Conservation (phyloP, 805 yeast species). For the Ascoidea tarda region DNA sequence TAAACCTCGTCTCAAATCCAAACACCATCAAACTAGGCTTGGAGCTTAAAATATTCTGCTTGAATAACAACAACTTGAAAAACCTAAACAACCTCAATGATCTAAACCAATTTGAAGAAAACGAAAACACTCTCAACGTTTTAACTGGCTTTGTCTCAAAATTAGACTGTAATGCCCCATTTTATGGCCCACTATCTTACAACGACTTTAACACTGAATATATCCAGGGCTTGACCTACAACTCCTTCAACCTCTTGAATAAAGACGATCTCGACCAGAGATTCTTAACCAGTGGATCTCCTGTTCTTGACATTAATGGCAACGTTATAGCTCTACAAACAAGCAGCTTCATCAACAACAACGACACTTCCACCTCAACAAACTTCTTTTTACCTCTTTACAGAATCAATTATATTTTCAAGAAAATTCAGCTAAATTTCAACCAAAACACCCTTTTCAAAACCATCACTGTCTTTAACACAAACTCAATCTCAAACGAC, state of each 20-base stretch:
- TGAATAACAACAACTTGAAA: slow-evolving; percentile 4
- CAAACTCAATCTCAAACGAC: background rate
- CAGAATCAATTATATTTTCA: slow-evolving; percentile 8
- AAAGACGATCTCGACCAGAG: slow-evolving; percentile 10
- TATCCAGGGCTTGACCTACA: slow-evolving; percentile 11
- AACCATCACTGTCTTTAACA: slow-evolving; percentile 2
- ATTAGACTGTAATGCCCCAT: slow-evolving; percentile 11
- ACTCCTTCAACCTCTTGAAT: slow-evolving; percentile 5
- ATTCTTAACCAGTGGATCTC: slow-evolving; percentile 11
- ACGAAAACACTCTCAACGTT: slow-evolving; percentile 10
- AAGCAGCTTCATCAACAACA: slow-evolving; percentile 10
- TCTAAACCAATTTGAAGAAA: slow-evolving; percentile 10
- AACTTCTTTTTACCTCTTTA: slow-evolving; percentile 11
- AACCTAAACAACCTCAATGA: background rate
- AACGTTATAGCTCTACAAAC: slow-evolving; percentile 11
- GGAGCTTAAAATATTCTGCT: slow-evolving; percentile 11
- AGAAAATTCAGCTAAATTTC: slow-evolving; percentile 7
- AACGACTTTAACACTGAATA: slow-evolving; percentile 18
- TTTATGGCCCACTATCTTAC: slow-evolving; percentile 11
- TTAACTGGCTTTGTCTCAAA: slow-evolving; percentile 10
- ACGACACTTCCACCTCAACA: slow-evolving; percentile 10
- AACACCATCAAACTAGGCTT: slow-evolving; percentile 11
- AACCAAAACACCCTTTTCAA: slow-evolving; percentile 6
- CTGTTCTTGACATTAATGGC: slow-evolving; percentile 11
- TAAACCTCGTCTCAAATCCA: slow-evolving; percentile 10